A percentile compares a stretch with the other conserved stretches of the same genome.
These are phyloP conservation scores for Fagus sylvatica DNA, from an alignment of 306 rosid species.

Conservation along the genomic window DNA sequence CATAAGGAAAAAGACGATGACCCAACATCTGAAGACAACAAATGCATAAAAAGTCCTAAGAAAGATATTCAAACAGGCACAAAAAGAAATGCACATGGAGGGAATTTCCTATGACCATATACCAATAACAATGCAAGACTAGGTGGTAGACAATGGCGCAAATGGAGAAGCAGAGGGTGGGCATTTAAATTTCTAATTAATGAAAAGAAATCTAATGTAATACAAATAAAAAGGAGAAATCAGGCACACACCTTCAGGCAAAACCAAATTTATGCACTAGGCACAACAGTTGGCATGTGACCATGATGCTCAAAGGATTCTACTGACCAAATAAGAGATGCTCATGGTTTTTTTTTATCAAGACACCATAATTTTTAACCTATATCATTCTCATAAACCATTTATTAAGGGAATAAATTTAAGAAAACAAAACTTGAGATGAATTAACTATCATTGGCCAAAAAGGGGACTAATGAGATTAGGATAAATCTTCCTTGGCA, in stretches of 20 bases:
- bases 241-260: background rate
- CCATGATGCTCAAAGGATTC: background rate
- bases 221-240: background rate
- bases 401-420: background rate
- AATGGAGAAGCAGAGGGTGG: background rate
- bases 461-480: background rate
- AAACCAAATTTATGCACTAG: background rate
- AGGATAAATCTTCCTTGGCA: background rate
- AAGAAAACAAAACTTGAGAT: background rate
- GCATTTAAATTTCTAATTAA: background rate
- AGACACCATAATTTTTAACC: background rate
- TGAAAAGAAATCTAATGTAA: background rate
- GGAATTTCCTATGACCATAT: background rate
- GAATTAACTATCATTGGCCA: background rate
- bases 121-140: background rate
- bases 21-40: conserved; percentile 71
- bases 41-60: background rate
- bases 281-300: background rate
- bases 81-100: background rate
- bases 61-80: conserved; percentile 27
- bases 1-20: conserved; percentile 91
- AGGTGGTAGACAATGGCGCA: background rate
- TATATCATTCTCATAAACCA: background rate
- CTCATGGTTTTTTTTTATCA: background rate
- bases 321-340: background rate